A percentile compares a stretch with the other conserved stretches of the same genome.
Evolutionary conservation across 2,329 filamentous ascomycete species (phyloP).

Genomic region (Sporothrix curviconia): DNA sequence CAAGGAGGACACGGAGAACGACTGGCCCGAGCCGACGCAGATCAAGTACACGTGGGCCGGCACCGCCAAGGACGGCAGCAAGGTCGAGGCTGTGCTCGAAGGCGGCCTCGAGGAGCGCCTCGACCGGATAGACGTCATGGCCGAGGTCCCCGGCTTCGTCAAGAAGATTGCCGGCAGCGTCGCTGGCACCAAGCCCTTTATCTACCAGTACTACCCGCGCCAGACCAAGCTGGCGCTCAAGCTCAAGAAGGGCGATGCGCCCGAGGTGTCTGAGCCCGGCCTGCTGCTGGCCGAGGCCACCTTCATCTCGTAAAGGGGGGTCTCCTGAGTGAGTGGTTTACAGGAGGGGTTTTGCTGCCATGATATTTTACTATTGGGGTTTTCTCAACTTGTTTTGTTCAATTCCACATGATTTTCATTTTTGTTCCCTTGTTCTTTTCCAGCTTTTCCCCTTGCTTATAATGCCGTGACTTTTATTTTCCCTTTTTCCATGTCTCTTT

Average conservation of each 20-base stretch:
- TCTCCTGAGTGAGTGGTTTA: too few relatives aligned
- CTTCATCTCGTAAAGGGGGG: conserved; percentile 68
- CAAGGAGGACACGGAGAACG: conserved; percentile 67
- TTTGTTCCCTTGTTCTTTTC: not conserved
- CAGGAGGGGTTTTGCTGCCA: too few relatives aligned
- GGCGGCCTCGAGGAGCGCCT: conserved; percentile 60
- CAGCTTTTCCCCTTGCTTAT: not conserved
- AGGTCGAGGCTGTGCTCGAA: conserved; percentile 62
- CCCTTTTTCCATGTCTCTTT: too few relatives aligned
- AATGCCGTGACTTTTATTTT: too few relatives aligned
- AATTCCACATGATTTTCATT: not conserved
- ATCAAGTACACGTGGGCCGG: conserved; percentile 74
- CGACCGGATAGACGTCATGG: conserved; percentile 92
- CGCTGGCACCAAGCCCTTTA: conserved; percentile 91
- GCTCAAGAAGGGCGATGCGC: conserved; percentile 72
- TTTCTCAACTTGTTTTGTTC: not conserved
- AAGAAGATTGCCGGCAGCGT: conserved; percentile 87
- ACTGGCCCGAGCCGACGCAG: conserved; percentile 80
- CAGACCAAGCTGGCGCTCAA: conserved; percentile 63
- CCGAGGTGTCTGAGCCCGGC: conserved; percentile 71
- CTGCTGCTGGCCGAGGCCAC: conserved; percentile 81
- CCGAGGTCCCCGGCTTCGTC: conserved; percentile 88
- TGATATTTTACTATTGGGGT: not conserved
- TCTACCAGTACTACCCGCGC: conserved; percentile 78
- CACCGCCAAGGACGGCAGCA: conserved; percentile 67